phyloP scores from a whole-genome alignment of 2,329 filamentous ascomycete genomes.

The Phaeoacremonium minimum region DNA sequence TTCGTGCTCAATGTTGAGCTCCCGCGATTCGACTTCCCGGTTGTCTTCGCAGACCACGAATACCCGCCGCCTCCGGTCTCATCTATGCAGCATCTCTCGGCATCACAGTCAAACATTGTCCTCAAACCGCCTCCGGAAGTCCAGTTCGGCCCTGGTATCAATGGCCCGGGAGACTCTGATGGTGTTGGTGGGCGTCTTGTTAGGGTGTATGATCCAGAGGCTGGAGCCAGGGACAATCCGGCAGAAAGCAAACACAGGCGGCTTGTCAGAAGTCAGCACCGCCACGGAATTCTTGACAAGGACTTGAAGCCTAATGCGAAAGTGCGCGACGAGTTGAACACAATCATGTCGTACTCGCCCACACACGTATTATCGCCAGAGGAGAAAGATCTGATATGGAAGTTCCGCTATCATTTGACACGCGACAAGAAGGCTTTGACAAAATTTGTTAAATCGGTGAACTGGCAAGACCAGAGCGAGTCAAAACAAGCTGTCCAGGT shows the following conservation, averaged over 20 bases:
- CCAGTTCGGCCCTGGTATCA: slow-evolving; percentile 85
- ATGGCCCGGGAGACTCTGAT: slow-evolving; percentile 54
- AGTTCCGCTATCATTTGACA: slow-evolving; percentile 91
- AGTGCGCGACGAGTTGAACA: slow-evolving; percentile 87
- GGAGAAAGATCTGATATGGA: slow-evolving; percentile 96
- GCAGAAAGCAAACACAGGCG: slow-evolving; percentile 92
- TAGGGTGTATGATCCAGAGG: slow-evolving; percentile 88
- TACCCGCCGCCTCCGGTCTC: slow-evolving; percentile 84
- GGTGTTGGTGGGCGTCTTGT: slow-evolving; percentile 61
- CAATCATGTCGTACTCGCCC: slow-evolving; percentile 87
- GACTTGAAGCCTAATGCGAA: slow-evolving; percentile 96
- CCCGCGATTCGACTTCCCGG: slow-evolving; percentile 89
- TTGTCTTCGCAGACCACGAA: slow-evolving; percentile 92
- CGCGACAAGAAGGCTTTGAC: slow-evolving; percentile 89
- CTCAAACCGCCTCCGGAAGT: slow-evolving; percentile 83
- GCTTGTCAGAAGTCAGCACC: slow-evolving; percentile 81
- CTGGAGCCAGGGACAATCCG: slow-evolving; percentile 84
- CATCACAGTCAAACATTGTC: slow-evolving; percentile 63
- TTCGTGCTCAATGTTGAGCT: slow-evolving; percentile 89
- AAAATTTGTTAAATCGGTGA: slow-evolving; percentile 97
- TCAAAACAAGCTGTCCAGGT: slow-evolving; percentile 86
- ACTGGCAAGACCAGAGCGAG: slow-evolving; percentile 84
- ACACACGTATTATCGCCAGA: slow-evolving; percentile 84
- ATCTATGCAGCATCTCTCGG: slow-evolving; percentile 59
- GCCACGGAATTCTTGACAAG: slow-evolving; percentile 90